phyloP scores from a whole-genome alignment of 768 basidiomycete genomes.

The Mycena vulgaris region DNA sequence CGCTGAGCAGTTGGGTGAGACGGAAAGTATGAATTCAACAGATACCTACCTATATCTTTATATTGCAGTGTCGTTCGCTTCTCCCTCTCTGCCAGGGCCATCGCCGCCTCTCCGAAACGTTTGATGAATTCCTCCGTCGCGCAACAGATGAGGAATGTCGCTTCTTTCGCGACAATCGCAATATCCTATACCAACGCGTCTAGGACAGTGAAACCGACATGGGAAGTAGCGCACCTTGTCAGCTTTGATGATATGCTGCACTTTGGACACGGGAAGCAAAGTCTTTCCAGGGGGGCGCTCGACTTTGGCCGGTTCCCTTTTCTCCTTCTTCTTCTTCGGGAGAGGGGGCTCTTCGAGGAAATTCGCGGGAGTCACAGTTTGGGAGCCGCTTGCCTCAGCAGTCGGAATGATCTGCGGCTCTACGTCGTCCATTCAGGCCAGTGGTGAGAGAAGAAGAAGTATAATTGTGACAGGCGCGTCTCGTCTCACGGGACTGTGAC shows the following conservation, averaged over 20 bases:
- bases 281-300: conserved; percentile 75
- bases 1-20: conserved; percentile 56
- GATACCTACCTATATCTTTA: conserved; percentile 80
- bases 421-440: conserved; percentile 22
- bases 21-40: background rate
- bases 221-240: conserved; percentile 72
- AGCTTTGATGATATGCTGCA: conserved; percentile 89
- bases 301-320: conserved; percentile 44
- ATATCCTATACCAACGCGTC: conserved; percentile 68
- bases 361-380: background rate
- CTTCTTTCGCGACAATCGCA: conserved; percentile 82
- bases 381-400: conserved; percentile 9
- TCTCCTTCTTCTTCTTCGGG: conserved; percentile 48
- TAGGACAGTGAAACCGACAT: background rate
- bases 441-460: background rate
- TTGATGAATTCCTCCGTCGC: conserved; percentile 93
- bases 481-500: conserved; percentile 2
- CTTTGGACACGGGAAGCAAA: conserved; percentile 79
- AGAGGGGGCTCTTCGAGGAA: conserved; percentile 12
- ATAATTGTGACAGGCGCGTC: background rate
- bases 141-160: conserved; percentile 82
- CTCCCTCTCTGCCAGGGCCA: conserved; percentile 78
- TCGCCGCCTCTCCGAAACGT: conserved; percentile 79
- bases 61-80: conserved; percentile 83
- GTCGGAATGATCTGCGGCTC: conserved; percentile 10